A percentile compares a stretch with the other conserved stretches of the same genome.
Evolutionary conservation across 208 protist species (phyloP).

Genomic region (Trypanosoma cruzi): DNA sequence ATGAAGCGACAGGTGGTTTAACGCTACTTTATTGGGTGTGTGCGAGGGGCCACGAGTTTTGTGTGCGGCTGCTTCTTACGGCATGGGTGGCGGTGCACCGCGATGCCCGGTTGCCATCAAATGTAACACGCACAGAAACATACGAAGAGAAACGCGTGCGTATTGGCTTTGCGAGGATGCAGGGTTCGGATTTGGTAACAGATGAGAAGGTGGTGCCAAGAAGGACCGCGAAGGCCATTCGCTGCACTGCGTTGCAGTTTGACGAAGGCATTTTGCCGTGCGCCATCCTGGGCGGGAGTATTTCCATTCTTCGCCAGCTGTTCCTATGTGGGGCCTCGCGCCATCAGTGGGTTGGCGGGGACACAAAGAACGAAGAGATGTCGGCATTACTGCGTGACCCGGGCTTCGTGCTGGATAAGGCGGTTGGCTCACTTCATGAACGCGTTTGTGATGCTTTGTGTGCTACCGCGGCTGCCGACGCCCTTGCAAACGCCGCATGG

Average conservation of each 20-base stretch:
- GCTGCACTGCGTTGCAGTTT: slow-evolving; percentile 2
- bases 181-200: neutral
- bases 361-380: neutral
- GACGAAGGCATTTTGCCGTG: neutral
- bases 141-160: slow-evolving; percentile 11
- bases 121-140: neutral
- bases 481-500: slow-evolving; percentile 36
- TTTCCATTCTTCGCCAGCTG: slow-evolving; percentile 18
- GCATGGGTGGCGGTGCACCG: slow-evolving; percentile 6
- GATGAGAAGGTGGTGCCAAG: neutral
- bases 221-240: slow-evolving; percentile 5
- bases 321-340: slow-evolving; percentile 23
- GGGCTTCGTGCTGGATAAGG: slow-evolving; percentile 1
- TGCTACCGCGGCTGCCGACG: slow-evolving; percentile 29
- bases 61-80: slow-evolving; percentile 11
- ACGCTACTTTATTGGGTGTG: slow-evolving; percentile 22
- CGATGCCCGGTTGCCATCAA: neutral
- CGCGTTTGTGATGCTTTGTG: slow-evolving; percentile 28
- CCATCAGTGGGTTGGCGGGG: neutral
- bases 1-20: neutral
- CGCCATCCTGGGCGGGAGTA: slow-evolving; percentile 3
- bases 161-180: slow-evolving; percentile 3
- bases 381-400: slow-evolving; percentile 1
- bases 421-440: slow-evolving; percentile 15
- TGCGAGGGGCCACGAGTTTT: slow-evolving; percentile 2